Evolutionary conservation across 1,139 yeast genomes (phyloP).

Genomic region (Waltiozyma sp.): DNA sequence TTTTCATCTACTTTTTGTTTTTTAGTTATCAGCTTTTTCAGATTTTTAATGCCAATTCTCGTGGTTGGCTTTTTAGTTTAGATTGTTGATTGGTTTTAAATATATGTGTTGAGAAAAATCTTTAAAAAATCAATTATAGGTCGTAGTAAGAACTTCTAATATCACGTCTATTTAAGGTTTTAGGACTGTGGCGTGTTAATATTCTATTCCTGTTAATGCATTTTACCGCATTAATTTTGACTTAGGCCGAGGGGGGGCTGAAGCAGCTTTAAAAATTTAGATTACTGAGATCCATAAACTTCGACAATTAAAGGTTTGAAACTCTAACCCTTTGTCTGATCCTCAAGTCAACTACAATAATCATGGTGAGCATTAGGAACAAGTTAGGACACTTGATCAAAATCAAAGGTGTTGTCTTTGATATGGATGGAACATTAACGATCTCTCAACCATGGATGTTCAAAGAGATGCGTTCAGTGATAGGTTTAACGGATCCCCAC

Average conservation of each 20-base stretch:
- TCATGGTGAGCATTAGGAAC: not conserved
- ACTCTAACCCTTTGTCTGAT: too few species aligned
- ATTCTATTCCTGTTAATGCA: too few species aligned
- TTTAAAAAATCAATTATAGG: too few species aligned
- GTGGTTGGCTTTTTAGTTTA: not conserved
- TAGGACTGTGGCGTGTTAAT: too few species aligned
- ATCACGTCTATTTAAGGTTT: too few species aligned
- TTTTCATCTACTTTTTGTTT: constrained; percentile 1
- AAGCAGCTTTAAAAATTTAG: too few species aligned
- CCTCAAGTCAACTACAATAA: not conserved
- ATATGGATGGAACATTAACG: constrained; percentile 63
- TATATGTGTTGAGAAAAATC: not conserved
- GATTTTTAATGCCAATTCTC: too few species aligned
- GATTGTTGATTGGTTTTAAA: not conserved
- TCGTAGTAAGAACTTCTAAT: too few species aligned
- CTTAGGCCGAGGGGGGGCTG: too few species aligned
- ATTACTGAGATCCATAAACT: too few species aligned
- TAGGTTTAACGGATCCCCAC: constrained; percentile 33
- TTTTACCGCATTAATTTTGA: too few species aligned
- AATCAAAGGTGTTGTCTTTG: constrained; percentile 45
- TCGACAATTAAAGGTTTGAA: too few species aligned
- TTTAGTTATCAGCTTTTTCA: constrained; percentile 1
- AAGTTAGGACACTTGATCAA: constrained; percentile 6
- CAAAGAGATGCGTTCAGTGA: constrained; percentile 43
- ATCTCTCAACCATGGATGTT: constrained; percentile 63